Evolutionary conservation across 139 green algal genomes (phyloP).

Genomic region (Trebouxia sp.): DNA sequence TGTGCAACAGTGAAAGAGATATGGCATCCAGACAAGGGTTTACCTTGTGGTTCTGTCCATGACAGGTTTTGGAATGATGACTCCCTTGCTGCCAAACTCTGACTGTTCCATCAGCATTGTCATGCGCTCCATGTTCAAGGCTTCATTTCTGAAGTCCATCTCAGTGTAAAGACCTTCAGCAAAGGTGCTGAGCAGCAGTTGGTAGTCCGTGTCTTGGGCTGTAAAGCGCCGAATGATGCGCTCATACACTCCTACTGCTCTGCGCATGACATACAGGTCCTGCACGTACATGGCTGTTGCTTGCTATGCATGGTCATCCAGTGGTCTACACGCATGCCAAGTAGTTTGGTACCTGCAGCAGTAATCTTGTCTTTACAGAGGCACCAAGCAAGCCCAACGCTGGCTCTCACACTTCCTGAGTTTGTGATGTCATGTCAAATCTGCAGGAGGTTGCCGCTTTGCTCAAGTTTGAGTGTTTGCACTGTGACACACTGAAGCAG

Average conservation of each 20-base stretch:
- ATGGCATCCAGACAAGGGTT: not conserved
- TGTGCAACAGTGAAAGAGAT: no score
- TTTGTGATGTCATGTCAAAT: not conserved
- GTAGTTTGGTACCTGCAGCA: no score
- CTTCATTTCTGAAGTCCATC: constrained; percentile 93
- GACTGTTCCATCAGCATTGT: constrained; percentile 63
- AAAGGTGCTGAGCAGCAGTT: constrained; percentile 78
- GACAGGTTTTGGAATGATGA: constrained; percentile 69
- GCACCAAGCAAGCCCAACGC: no score
- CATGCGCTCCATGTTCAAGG: constrained; percentile 74
- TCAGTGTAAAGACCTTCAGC: constrained; percentile 59
- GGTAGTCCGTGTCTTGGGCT: constrained; percentile 87
- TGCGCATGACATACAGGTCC: constrained; percentile 89
- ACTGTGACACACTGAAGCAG: no score
- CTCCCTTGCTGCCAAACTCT: constrained; percentile 41
- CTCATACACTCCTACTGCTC: constrained; percentile 83
- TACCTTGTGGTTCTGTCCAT: constrained; percentile 64
- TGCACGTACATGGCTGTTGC: no score
- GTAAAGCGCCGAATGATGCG: constrained; percentile 75
- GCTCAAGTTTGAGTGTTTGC: no score
- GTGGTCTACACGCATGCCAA: not conserved
- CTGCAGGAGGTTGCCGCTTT: no score
- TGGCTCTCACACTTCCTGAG: not conserved
- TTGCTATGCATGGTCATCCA: no score
- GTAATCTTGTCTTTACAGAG: no score